A percentile compares a stretch with the other conserved stretches of the same genome.
These are phyloP conservation scores for Colletotrichum shisoi DNA, from an alignment of 2,329 filamentous ascomycete species.

Conservation along the genomic window DNA sequence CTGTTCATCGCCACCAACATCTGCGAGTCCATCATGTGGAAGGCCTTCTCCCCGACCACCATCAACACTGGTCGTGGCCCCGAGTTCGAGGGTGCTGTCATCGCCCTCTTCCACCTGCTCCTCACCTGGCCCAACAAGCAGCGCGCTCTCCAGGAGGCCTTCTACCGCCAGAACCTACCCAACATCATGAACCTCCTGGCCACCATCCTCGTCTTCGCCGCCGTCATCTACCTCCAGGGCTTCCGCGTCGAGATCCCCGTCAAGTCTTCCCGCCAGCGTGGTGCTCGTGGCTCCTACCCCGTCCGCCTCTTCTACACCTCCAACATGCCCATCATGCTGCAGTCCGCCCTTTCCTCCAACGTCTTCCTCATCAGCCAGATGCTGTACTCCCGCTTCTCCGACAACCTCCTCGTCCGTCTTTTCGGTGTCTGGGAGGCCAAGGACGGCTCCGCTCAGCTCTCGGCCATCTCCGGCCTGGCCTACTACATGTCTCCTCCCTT, in stretches of 20 bases:
- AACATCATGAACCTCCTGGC: constrained; percentile 99
- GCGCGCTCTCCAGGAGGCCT: constrained; percentile 95
- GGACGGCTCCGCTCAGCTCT: constrained; percentile 94
- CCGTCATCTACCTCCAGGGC: constrained; percentile 98
- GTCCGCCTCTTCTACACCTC: constrained; percentile 99
- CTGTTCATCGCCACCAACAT: constrained; percentile 99
- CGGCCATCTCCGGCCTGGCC: constrained; percentile 89
- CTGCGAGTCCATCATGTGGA: constrained; percentile 99
- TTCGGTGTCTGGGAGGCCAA: constrained; percentile 98
- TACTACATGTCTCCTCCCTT: constrained; percentile 99
- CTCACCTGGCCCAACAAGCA: constrained; percentile 99
- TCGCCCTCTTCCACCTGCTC: constrained; percentile 96
- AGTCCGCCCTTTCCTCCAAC: constrained; percentile 98
- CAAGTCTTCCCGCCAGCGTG: constrained; percentile 98
- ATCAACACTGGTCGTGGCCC: constrained; percentile 99
- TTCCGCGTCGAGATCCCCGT: constrained; percentile 99
- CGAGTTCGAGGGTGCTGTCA: constrained; percentile 98
- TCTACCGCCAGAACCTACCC: constrained; percentile 98
- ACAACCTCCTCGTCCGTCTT: constrained; percentile 97
- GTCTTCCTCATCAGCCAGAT: constrained; percentile 99
- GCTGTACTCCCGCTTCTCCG: constrained; percentile 98
- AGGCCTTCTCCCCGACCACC: constrained; percentile 98
- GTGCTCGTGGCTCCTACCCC: constrained; percentile 96
- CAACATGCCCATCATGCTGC: constrained; percentile 99
- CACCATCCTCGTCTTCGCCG: constrained; percentile 90